Conservation (phyloP, 148 eudicot genomes). For the Beta vulgaris region DNA sequence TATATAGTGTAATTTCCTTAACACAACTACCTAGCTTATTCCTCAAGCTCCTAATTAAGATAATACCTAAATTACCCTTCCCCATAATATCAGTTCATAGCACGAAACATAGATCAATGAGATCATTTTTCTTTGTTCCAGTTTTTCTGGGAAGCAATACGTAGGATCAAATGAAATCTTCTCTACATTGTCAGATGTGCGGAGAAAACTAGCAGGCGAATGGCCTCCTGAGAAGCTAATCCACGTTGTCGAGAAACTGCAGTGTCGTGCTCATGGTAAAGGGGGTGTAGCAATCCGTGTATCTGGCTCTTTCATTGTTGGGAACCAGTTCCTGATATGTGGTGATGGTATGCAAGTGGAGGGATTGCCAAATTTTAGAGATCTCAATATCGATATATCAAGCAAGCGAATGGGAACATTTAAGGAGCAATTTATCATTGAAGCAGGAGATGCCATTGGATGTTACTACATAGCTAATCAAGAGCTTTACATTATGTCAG, state of each 20-base stretch:
- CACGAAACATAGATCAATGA: neutral
- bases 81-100: no score
- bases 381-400: constrained; percentile 61
- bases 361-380: constrained; percentile 82
- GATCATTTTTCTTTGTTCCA: constrained; percentile 26
- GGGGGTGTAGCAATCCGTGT: constrained; percentile 82
- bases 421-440: constrained; percentile 80
- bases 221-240: constrained; percentile 93
- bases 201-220: constrained; percentile 72
- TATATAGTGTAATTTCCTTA: no score
- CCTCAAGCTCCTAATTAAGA: no score
- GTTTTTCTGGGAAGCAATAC: constrained; percentile 70
- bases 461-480: constrained; percentile 59
- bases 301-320: constrained; percentile 78
- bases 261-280: constrained; percentile 76
- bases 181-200: constrained; percentile 48
- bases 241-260: constrained; percentile 88
- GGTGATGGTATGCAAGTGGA: constrained; percentile 93
- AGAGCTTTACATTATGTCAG: constrained; percentile 68
- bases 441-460: constrained; percentile 64
- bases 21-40: no score
- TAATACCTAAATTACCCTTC: no score
- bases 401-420: constrained; percentile 73
- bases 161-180: constrained; percentile 58
- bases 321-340: constrained; percentile 82